Base-by-base conservation (phyloP, 2,329 filamentous ascomycete genomes). In the Hypoxylon sp. region DNA sequence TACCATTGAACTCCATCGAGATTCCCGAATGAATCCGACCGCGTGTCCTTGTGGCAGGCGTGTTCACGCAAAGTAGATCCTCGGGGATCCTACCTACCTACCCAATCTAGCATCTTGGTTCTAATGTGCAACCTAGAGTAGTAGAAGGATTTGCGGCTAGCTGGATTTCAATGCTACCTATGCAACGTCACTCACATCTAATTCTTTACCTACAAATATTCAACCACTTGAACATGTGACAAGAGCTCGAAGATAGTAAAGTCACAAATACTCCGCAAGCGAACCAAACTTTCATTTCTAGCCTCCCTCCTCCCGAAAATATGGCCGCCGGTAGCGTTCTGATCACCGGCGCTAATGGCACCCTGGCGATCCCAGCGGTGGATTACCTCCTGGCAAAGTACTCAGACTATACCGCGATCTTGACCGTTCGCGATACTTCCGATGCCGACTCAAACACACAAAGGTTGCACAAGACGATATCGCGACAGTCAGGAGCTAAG, bases 361-460 rank as follows among this genome's bases (percentile, higher is more conserved):
- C 24, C 4, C 4, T 26, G 24, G 24, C 4, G 7, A 4, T 26
- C 7, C 24, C 4, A 4, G 24, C 24, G 4, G 24, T 7, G 4
- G 24, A 26, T 26, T 7, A 7, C 4, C 24, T 26, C 4, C 24
- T 26, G 4, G 7, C 4, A 7, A 7, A 26, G 7, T 26, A 26
- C 7, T 7, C 24, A 4, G 4, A 26, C 4, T 49, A 53, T 20
- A 76, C 70, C 1, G 63, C 76, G 5, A 64, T 79, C 20, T 64
- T 75, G 17, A 74, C 76, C 4, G 77, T 79, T 1, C 72, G 76
- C 3, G 69, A 78, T 62, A 63, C 75, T 41, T 71, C 67, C 4
- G 62, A 65, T 5, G 59, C 61, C 2, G 74, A 78, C 13, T 32
- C 62, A 1, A 77, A 77, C 62, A 77, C 71, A 0, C 55, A 70